Conservation (phyloP, 352 stramenopile species). For the Phytopythium litorale region DNA sequence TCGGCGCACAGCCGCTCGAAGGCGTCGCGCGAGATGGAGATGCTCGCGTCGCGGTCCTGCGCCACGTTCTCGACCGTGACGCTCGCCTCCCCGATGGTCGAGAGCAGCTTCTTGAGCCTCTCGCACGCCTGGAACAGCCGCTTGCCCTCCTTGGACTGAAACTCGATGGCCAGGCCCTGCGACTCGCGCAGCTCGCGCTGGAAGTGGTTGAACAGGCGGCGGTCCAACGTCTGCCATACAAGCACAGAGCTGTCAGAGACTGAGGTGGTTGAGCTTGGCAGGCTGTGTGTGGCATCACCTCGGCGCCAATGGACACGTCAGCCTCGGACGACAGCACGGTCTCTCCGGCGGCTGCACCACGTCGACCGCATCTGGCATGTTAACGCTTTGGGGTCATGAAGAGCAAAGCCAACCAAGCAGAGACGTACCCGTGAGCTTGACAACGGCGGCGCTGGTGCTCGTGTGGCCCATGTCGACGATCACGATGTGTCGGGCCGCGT, state of each 20-base stretch:
- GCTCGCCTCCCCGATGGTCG: constrained; percentile 73
- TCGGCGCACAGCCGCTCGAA: constrained; percentile 64
- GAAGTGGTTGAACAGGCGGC: constrained; percentile 79
- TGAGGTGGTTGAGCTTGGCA: background rate
- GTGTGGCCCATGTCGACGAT: constrained; percentile 89
- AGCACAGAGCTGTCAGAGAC: background rate
- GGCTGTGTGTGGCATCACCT: constrained; percentile 14
- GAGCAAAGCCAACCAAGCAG: background rate
- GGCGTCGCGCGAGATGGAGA: constrained; percentile 65
- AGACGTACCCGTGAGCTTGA: constrained; percentile 53
- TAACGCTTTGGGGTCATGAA: background rate
- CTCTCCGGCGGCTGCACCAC: constrained; percentile 35
- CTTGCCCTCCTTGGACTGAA: constrained; percentile 77
- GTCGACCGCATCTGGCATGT: background rate
- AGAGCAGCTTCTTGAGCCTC: constrained; percentile 89
- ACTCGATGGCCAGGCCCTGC: constrained; percentile 41
- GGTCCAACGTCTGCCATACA: constrained; percentile 50
- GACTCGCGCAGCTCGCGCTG: constrained; percentile 57
- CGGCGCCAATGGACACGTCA: constrained; percentile 57
- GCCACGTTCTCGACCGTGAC: constrained; percentile 85
- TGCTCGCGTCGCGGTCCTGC: constrained; percentile 74
- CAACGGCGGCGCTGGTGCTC: constrained; percentile 65
- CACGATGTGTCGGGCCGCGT: constrained; percentile 48
- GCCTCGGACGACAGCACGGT: constrained; percentile 48
- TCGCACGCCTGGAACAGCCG: constrained; percentile 86